phyloP scores from a whole-genome alignment of 2,329 filamentous ascomycete species.

The Hypomyces perniciosus region DNA sequence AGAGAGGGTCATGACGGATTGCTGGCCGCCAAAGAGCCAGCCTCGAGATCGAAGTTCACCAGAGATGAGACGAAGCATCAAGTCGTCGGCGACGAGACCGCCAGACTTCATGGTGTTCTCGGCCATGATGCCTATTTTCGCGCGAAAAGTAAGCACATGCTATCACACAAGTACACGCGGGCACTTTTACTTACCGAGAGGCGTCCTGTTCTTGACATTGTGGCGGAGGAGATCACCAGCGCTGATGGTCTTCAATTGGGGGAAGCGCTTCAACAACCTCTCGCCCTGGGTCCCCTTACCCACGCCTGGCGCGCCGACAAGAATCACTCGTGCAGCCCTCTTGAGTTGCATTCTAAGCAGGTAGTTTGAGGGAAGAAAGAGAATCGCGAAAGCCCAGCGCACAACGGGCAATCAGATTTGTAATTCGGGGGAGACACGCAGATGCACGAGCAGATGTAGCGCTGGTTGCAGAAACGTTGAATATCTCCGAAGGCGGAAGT shows the following conservation, averaged over 20 bases:
- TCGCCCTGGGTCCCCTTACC: conserved; percentile 96
- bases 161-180: neutral
- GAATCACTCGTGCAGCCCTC: conserved; percentile 83
- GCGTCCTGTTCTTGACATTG: conserved; percentile 85
- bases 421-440: too few species aligned
- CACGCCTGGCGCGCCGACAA: conserved; percentile 92
- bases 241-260: conserved; percentile 84
- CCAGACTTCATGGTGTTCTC: conserved; percentile 83
- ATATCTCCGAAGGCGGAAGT: neutral
- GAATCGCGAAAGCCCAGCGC: too few species aligned
- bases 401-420: too few species aligned
- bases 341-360: conserved; percentile 55
- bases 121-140: conserved; percentile 70
- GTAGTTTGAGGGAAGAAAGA: neutral
- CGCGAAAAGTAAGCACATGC: too few species aligned
- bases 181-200: conserved; percentile 56
- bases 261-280: conserved; percentile 77
- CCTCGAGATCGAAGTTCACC: conserved; percentile 80
- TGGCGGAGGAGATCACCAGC: conserved; percentile 87
- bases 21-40: conserved; percentile 58
- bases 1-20: conserved; percentile 47
- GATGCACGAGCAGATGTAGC: neutral
- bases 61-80: conserved; percentile 89
- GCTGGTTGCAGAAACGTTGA: neutral
- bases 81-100: conserved; percentile 80